phyloP scores from a whole-genome alignment of 208 protist genomes.

The Leishmania gerbilli region DNA sequence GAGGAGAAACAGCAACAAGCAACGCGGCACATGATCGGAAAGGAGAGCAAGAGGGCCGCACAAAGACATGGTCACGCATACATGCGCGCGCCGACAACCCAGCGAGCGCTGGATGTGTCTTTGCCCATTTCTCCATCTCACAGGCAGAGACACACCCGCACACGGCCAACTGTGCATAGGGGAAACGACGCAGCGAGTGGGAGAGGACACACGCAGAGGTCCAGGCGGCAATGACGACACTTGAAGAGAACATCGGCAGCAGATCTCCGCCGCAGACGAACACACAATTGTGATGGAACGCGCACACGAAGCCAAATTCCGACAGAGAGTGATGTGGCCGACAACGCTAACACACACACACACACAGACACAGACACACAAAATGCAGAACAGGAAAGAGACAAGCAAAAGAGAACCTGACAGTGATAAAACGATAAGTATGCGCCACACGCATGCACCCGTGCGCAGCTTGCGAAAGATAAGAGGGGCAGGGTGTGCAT shows the following conservation, averaged over 20 bases:
- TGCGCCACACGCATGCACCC: not conserved
- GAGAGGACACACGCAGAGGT: not conserved
- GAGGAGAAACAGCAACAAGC: not conserved
- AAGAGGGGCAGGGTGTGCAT: not conserved
- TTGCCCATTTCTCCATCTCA: not conserved
- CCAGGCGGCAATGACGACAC: too few relatives aligned
- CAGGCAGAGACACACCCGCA: not conserved
- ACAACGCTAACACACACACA: not conserved
- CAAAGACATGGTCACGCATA: slow-evolving; percentile 3
- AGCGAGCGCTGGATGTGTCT: not conserved
- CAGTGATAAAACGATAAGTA: not conserved
- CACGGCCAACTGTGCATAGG: not conserved
- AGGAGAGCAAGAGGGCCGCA: not conserved
- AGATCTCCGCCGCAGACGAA: not conserved
- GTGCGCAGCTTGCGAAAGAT: not conserved
- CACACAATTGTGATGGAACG: not conserved
- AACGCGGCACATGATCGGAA: not conserved
- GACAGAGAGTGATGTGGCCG: not conserved
- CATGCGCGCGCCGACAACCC: not conserved
- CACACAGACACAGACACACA: not conserved
- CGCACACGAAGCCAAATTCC: not conserved
- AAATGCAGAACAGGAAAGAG: not conserved
- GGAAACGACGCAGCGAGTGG: not conserved
- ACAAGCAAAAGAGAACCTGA: not conserved
- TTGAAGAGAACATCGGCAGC: not conserved